A percentile compares a stretch with the other conserved stretches of the same genome.
phyloP scores from a whole-genome alignment of 2,329 filamentous ascomycete species.

The Botrytis cinerea region DNA sequence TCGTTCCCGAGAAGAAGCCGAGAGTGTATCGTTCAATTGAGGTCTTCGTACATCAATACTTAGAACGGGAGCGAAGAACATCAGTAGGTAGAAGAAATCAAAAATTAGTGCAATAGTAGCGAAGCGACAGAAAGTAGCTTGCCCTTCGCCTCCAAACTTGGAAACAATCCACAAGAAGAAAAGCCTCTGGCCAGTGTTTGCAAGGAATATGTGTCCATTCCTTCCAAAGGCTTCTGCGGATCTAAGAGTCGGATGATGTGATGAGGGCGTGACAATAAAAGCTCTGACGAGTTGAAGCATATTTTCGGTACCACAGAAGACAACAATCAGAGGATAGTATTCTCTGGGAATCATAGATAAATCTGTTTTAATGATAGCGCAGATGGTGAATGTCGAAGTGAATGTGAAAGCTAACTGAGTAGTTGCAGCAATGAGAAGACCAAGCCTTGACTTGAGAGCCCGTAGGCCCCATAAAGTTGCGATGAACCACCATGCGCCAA shows the following conservation, averaged over 20 bases:
- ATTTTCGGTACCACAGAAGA: conserved; percentile 74
- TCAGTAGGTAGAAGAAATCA: conserved; percentile 76
- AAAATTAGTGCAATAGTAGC: conserved; percentile 73
- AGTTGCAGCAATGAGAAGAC: conserved; percentile 69
- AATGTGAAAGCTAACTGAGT: conserved; percentile 72
- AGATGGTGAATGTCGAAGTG: conserved; percentile 77
- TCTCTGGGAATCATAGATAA: conserved; percentile 73
- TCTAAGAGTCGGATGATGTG: conserved; percentile 66
- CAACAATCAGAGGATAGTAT: conserved; percentile 74
- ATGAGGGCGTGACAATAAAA: conserved; percentile 69
- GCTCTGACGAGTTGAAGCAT: conserved; percentile 78
- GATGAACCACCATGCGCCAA: conserved; percentile 66
- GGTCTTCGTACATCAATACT: conserved; percentile 77
- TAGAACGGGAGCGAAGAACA: conserved; percentile 77
- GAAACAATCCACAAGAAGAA: conserved; percentile 67
- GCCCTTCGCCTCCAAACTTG: conserved; percentile 53
- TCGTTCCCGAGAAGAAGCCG: conserved; percentile 48
- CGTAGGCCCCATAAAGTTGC: conserved; percentile 67
- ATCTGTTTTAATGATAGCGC: conserved; percentile 73
- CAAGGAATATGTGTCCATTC: conserved; percentile 68
- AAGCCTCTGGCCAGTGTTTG: conserved; percentile 69
- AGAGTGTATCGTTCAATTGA: conserved; percentile 67
- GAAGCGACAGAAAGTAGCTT: conserved; percentile 74
- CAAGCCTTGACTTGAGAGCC: conserved; percentile 74
- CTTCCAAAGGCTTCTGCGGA: conserved; percentile 75